phyloP scores from a whole-genome alignment of 1,139 yeast species.

The Geotrichum aggregatum region DNA sequence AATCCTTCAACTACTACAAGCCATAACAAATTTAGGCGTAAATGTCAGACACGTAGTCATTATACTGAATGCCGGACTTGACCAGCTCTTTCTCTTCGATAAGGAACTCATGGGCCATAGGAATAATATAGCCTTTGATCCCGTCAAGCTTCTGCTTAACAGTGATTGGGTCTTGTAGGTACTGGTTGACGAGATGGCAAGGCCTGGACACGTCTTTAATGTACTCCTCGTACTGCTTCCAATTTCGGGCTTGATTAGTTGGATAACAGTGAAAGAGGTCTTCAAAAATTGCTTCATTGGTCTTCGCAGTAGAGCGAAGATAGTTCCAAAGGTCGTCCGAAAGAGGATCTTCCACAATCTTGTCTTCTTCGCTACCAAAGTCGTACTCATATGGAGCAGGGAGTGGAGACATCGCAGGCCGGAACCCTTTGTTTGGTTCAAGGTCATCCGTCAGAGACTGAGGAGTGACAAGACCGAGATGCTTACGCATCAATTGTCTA shows the following conservation, averaged over 20 bases:
- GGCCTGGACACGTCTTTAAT: conserved; percentile 16
- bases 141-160: conserved; percentile 19
- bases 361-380: conserved; percentile 23
- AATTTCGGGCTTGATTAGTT: conserved; percentile 22
- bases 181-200: conserved; percentile 22
- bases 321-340: conserved; percentile 24
- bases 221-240: conserved; percentile 21
- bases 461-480: conserved; percentile 23
- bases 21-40: conserved; percentile 19
- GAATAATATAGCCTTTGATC: conserved; percentile 22
- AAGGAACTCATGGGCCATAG: conserved; percentile 25
- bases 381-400: conserved; percentile 23
- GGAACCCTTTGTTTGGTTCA: conserved; percentile 16
- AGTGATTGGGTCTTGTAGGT: conserved; percentile 17
- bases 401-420: conserved; percentile 20
- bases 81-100: conserved; percentile 23
- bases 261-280: conserved; percentile 25
- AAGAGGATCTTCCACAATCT: conserved; percentile 23
- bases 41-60: conserved; percentile 23
- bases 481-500: conserved; percentile 24
- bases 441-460: conserved; percentile 16
- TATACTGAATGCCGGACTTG: conserved; percentile 24
- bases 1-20: too few relatives aligned
- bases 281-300: conserved; percentile 23
- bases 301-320: conserved; percentile 13